A percentile compares a stretch with the other conserved stretches of the same genome.
Conservation (phyloP, 768 basidiomycete species). For the Xanthoconium purpureum region DNA sequence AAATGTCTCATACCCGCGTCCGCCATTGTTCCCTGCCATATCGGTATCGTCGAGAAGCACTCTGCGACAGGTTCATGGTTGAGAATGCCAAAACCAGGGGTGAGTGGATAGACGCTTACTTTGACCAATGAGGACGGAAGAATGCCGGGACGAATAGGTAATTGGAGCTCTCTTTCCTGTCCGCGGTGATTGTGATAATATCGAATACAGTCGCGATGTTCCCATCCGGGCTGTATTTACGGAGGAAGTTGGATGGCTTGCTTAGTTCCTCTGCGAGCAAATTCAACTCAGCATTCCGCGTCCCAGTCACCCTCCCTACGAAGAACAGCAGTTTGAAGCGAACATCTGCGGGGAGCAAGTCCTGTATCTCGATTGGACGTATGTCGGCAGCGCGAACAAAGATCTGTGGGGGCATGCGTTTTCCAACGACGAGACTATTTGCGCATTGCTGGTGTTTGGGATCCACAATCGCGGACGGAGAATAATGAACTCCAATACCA, state of each 20-base stretch:
- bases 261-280: slow-evolving; percentile 26
- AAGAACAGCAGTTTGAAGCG: slow-evolving; percentile 38
- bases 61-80: slow-evolving; percentile 12
- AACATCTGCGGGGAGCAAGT: slow-evolving; percentile 33
- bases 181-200: slow-evolving; percentile 21
- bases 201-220: slow-evolving; percentile 28
- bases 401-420: slow-evolving; percentile 35
- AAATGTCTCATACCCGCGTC: slow-evolving; percentile 30
- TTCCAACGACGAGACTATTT: slow-evolving; percentile 27
- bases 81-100: not conserved
- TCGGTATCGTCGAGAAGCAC: slow-evolving; percentile 35
- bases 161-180: slow-evolving; percentile 30
- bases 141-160: slow-evolving; percentile 31
- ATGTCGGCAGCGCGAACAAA: slow-evolving; percentile 36
- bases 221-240: slow-evolving; percentile 21
- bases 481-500: slow-evolving; percentile 39
- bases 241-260: slow-evolving; percentile 23
- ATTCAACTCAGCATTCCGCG: slow-evolving; percentile 18
- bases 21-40: slow-evolving; percentile 27
- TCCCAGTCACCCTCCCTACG: slow-evolving; percentile 23
- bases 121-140: slow-evolving; percentile 1
- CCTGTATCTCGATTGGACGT: slow-evolving; percentile 37
- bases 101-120: not conserved
- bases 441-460: slow-evolving; percentile 28
- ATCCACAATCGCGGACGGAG: slow-evolving; percentile 33